Conservation (phyloP, 805 yeast species). For the Sugiyamaella qingdaonensis region DNA sequence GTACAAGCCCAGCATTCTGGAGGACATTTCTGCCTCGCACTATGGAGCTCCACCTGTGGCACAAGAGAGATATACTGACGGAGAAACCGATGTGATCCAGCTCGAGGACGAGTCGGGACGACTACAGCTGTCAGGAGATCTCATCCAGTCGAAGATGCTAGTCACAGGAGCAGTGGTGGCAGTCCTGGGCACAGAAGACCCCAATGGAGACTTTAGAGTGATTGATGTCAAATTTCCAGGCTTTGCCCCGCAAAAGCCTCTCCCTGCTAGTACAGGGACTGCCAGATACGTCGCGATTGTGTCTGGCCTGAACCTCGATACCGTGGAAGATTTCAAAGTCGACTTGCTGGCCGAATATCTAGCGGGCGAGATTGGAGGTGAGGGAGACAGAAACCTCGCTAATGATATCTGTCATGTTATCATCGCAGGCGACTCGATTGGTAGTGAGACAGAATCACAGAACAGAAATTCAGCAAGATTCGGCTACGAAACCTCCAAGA, state of each 20-base stretch:
- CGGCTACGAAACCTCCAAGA: conserved; percentile 21
- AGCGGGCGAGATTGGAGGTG: conserved; percentile 58
- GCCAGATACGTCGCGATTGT: conserved; percentile 53
- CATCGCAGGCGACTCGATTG: conserved; percentile 69
- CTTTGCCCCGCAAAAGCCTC: conserved; percentile 50
- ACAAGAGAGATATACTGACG: conserved; percentile 48
- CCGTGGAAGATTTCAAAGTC: conserved; percentile 37
- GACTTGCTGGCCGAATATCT: conserved; percentile 66
- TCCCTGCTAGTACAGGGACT: conserved; percentile 1
- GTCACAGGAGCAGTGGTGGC: conserved; percentile 92
- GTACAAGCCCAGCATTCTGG: conserved; percentile 77
- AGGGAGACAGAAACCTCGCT: conserved; percentile 22
- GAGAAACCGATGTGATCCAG: conserved; percentile 48
- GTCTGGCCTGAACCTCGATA: conserved; percentile 68
- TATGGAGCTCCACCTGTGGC: conserved; percentile 36
- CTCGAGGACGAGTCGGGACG: conserved; percentile 94
- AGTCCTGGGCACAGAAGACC: conserved; percentile 77
- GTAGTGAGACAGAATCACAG: conserved; percentile 18
- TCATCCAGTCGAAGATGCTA: conserved; percentile 47
- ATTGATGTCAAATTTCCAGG: conserved; percentile 75
- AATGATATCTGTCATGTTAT: conserved; percentile 46
- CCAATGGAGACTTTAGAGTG: conserved; percentile 78
- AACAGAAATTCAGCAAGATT: conserved; percentile 11
- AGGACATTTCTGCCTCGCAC: conserved; percentile 62
- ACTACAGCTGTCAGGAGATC: conserved; percentile 61